Evolutionary conservation across 1,139 yeast species (phyloP).

Genomic region (Geotrichum phurueaensis): DNA sequence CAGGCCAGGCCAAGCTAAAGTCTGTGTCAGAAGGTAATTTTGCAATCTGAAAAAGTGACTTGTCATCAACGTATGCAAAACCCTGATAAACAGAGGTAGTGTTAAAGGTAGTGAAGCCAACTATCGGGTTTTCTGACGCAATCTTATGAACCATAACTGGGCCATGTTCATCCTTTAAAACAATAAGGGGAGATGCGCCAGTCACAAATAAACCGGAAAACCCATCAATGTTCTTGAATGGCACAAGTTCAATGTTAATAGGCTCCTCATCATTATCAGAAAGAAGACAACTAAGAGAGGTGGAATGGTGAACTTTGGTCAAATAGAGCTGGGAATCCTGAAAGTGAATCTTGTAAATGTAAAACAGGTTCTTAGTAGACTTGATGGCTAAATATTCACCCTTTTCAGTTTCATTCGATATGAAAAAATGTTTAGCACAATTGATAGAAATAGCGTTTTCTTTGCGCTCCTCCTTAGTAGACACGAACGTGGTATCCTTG

Average conservation of each 20-base stretch:
- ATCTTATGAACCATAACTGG: slow-evolving; percentile 64
- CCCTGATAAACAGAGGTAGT: slow-evolving; percentile 41
- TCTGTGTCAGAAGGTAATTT: slow-evolving; percentile 47
- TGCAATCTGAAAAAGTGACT: slow-evolving; percentile 67
- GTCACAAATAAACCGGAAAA: slow-evolving; percentile 41
- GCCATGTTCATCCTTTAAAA: slow-evolving; percentile 59
- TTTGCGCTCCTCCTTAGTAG: background rate
- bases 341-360: slow-evolving; percentile 7
- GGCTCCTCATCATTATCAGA: slow-evolving; percentile 53
- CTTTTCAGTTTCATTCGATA: slow-evolving; percentile 12
- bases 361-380: slow-evolving; percentile 5
- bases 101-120: slow-evolving; percentile 30
- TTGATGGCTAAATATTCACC: slow-evolving; percentile 14
- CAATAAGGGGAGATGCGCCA: slow-evolving; percentile 66
- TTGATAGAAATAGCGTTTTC: background rate
- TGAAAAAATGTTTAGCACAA: slow-evolving; percentile 6
- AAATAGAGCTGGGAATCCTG: slow-evolving; percentile 4
- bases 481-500: slow-evolving; percentile 1
- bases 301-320: slow-evolving; percentile 8
- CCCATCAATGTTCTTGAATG: slow-evolving; percentile 17
- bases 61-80: slow-evolving; percentile 65
- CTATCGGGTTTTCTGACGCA: slow-evolving; percentile 47
- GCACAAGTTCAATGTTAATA: slow-evolving; percentile 27
- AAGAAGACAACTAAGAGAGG: slow-evolving; percentile 31
- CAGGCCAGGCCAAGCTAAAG: slow-evolving; percentile 62